These are phyloP conservation scores for Xylariaceae sp. DNA, from an alignment of 2,329 filamentous ascomycete genomes.

Conservation along the genomic window DNA sequence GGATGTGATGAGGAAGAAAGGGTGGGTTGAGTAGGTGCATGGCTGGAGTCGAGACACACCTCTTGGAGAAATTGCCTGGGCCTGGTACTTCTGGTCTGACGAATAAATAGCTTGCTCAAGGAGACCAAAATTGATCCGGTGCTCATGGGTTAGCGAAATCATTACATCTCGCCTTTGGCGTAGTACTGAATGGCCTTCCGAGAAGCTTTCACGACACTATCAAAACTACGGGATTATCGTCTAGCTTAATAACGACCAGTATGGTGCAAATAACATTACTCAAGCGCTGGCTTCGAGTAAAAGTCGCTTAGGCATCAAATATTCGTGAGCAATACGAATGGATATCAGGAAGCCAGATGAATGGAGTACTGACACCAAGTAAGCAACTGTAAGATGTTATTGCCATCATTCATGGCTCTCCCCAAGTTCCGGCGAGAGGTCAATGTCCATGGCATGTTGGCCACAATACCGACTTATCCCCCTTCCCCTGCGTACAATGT, in stretches of 20 bases:
- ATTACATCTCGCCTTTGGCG: neutral
- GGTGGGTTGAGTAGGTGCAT: constrained; percentile 26
- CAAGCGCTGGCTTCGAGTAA: constrained; percentile 6
- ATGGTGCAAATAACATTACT: constrained; percentile 14
- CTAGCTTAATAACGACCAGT: constrained; percentile 10
- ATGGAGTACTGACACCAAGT: neutral
- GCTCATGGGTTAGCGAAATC: neutral
- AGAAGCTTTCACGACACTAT: constrained; percentile 16
- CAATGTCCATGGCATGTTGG: constrained; percentile 12
- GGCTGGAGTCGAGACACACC: neutral
- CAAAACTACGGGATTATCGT: constrained; percentile 15
- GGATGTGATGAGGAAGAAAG: constrained; percentile 27
- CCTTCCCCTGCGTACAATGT: constrained; percentile 11
- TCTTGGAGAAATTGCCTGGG: neutral
- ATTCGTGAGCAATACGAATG: constrained; percentile 7
- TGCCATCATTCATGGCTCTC: constrained; percentile 7
- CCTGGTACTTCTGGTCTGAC: neutral
- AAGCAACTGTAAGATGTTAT: constrained; percentile 6
- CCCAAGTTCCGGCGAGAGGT: constrained; percentile 12
- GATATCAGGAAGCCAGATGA: neutral
- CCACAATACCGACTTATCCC: constrained; percentile 5
- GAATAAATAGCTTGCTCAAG: neutral
- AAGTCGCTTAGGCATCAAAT: constrained; percentile 2
- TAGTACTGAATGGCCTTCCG: constrained; percentile 1
- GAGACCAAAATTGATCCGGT: neutral